Evolutionary conservation across 129 eudicot genomes (phyloP).

Genomic region (Centella asiatica): DNA sequence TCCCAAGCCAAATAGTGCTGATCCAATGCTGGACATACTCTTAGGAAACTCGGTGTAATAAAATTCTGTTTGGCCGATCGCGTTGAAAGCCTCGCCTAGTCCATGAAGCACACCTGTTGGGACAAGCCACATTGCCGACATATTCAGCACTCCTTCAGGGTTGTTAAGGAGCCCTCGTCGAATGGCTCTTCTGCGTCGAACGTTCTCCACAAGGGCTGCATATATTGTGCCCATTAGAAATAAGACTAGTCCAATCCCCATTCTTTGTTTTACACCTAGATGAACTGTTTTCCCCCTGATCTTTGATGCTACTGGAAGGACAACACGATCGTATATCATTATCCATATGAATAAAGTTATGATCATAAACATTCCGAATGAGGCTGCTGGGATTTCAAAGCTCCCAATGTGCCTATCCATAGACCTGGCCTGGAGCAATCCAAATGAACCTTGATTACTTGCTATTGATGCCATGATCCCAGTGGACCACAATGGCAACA

Average conservation of each 20-base stretch:
- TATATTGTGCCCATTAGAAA: slow-evolving; percentile 36
- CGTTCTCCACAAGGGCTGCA: slow-evolving; percentile 47
- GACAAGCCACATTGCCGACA: slow-evolving; percentile 82
- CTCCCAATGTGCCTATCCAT: slow-evolving; percentile 61
- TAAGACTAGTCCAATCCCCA: slow-evolving; percentile 56
- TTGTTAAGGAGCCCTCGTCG: slow-evolving; percentile 36
- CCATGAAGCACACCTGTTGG: slow-evolving; percentile 48
- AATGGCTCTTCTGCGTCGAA: slow-evolving; percentile 39
- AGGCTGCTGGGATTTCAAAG: slow-evolving; percentile 70
- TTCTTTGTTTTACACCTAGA: slow-evolving; percentile 43
- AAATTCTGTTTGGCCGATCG: slow-evolving; percentile 61
- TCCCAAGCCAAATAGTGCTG: slow-evolving; percentile 42
- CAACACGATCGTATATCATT: slow-evolving; percentile 50
- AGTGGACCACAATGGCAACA: slow-evolving; percentile 69
- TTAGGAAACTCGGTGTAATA: slow-evolving; percentile 64
- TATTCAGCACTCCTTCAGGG: slow-evolving; percentile 32
- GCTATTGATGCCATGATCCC: slow-evolving; percentile 50
- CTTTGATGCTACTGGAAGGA: slow-evolving; percentile 53
- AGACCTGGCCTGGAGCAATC: slow-evolving; percentile 44
- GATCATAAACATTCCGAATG: slow-evolving; percentile 41
- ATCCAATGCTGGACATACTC: too few relatives aligned
- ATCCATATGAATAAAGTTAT: slow-evolving; percentile 47
- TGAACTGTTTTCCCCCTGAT: slow-evolving; percentile 37
- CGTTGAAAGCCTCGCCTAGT: slow-evolving; percentile 61
- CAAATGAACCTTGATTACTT: slow-evolving; percentile 44